Evolutionary conservation across 805 yeast species (phyloP).

Genomic region (Vanderwaltozyma yarrowii): DNA sequence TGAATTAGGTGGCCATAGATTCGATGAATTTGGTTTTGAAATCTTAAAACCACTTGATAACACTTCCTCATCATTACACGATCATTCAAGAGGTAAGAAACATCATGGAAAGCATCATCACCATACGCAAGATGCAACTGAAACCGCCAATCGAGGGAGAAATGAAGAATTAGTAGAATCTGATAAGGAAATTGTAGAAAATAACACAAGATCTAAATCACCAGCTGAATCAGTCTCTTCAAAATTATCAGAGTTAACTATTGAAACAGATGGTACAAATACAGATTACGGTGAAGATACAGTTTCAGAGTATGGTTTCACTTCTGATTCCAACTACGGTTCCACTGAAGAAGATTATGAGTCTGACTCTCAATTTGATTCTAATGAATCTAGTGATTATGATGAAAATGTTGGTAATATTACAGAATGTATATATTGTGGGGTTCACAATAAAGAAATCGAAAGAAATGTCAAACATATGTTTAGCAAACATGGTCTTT

Average conservation of each 20-base stretch:
- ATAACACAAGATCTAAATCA: constrained; percentile 31
- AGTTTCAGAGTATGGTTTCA: constrained; percentile 40
- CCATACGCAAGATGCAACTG: too few relatives aligned
- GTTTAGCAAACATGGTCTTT: constrained; percentile 73
- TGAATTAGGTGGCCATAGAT: constrained; percentile 23
- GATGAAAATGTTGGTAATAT: constrained; percentile 23
- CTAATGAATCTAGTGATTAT: constrained; percentile 20
- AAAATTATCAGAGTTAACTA: constrained; percentile 38
- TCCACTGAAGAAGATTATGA: constrained; percentile 7
- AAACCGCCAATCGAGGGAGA: too few relatives aligned
- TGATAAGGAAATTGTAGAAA: neutral
- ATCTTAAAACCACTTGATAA: constrained; percentile 21
- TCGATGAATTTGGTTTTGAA: constrained; percentile 33
- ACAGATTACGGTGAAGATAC: constrained; percentile 36
- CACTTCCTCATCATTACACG: too few relatives aligned
- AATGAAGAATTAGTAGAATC: too few relatives aligned
- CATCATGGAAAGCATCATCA: neutral
- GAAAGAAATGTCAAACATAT: constrained; percentile 64
- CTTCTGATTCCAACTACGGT: constrained; percentile 30
- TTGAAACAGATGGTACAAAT: constrained; percentile 28
- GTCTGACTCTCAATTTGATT: neutral
- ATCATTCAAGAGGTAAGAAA: neutral
- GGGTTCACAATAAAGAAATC: constrained; percentile 39
- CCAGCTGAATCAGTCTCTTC: constrained; percentile 49
- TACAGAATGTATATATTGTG: constrained; percentile 50